Conservation (phyloP, 768 basidiomycete genomes). For the Suillus weaverae region DNA sequence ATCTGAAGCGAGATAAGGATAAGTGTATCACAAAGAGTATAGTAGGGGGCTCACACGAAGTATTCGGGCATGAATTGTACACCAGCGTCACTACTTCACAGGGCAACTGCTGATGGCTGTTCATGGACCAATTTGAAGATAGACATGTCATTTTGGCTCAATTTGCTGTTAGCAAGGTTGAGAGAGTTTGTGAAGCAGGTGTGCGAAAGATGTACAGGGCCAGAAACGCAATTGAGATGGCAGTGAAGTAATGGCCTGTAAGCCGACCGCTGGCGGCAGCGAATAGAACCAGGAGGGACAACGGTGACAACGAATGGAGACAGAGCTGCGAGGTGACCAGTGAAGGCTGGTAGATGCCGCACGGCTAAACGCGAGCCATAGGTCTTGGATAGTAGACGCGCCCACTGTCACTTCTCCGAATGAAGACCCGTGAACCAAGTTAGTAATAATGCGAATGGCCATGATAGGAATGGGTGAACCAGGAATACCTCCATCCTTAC, state of each 20-base stretch:
- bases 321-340: neutral
- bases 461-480: slow-evolving; percentile 5
- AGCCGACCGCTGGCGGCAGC: neutral
- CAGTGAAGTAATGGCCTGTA: neutral
- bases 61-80: slow-evolving; percentile 17
- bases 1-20: neutral
- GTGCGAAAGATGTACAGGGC: neutral
- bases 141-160: slow-evolving; percentile 9
- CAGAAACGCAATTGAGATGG: neutral
- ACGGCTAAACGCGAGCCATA: neutral
- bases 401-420: slow-evolving; percentile 7
- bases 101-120: slow-evolving; percentile 12
- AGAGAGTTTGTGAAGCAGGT: neutral
- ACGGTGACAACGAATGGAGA: neutral
- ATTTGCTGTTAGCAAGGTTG: too few relatives aligned
- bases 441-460: neutral
- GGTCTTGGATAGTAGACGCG: neutral
- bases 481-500: neutral
- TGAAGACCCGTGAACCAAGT: slow-evolving; percentile 10
- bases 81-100: slow-evolving; percentile 19
- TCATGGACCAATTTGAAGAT: neutral
- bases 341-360: neutral
- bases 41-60: slow-evolving; percentile 14
- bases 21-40: neutral
- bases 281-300: neutral